Evolutionary conservation across 345 rosid genomes (phyloP).

Genomic region (Melastoma malabathricum): DNA sequence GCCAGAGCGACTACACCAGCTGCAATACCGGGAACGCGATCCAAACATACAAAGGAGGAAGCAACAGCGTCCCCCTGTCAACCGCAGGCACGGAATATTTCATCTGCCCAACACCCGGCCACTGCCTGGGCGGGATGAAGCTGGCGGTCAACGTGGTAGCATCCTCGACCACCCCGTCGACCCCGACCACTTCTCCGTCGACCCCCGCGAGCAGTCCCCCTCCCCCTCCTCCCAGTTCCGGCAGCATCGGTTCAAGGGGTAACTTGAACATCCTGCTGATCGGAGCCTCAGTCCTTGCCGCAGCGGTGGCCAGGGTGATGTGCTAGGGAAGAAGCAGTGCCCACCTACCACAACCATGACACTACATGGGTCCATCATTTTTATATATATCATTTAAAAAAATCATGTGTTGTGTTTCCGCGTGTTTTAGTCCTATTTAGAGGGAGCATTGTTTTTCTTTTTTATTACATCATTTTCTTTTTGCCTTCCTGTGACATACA

Average conservation of each 20-base stretch:
- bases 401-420: no score
- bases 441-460: no score
- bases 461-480: no score
- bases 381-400: no score
- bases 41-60: slow-evolving; percentile 16
- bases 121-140: slow-evolving; percentile 43
- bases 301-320: slow-evolving; percentile 9
- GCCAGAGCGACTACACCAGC: slow-evolving; percentile 14
- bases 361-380: no score
- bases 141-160: slow-evolving; percentile 23
- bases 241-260: slow-evolving; percentile 1
- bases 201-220: slow-evolving; percentile 2
- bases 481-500: no score
- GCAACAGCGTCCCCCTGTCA: slow-evolving; percentile 12
- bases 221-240: slow-evolving; percentile 8
- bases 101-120: slow-evolving; percentile 32
- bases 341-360: background rate
- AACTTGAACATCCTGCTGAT: background rate
- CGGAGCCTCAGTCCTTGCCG: slow-evolving; percentile 13
- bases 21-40: slow-evolving; percentile 21
- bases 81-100: slow-evolving; percentile 22
- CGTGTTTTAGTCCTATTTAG: no score
- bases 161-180: slow-evolving; percentile 11
- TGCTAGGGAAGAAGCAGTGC: slow-evolving; percentile 64
- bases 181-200: slow-evolving; percentile 7